Evolutionary conservation across 2,329 filamentous ascomycete species (phyloP), one percentile per base, ranked within the genome.

Genomic region (Fusarium continuum): DNA sequence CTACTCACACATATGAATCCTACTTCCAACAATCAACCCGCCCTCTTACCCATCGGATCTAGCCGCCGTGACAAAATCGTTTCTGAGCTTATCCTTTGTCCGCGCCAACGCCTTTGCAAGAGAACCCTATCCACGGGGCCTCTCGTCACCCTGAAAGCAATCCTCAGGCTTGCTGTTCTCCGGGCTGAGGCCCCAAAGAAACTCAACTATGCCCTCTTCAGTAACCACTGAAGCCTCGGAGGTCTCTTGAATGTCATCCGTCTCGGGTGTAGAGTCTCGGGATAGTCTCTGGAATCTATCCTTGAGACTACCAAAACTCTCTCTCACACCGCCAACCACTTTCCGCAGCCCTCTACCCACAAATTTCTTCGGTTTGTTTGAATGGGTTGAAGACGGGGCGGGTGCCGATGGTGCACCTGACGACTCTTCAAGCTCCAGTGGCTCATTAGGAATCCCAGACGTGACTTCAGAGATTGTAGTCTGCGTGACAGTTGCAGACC

Each of bases 111-210:
- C 34, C n/a, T 25, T n/a, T 1, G 4, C 2, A 8, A 61, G 23
- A n/a, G 58, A 23, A 8, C 6, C 23, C 38, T 14, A 55, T 10
- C 20, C 31, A 5, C 36, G 35, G 25, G 45, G 36, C 8, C 8
- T 20, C 11, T 43, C 23, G n/a, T 4, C 36, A 2, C n/a, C 23
- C 32, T 31, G 19, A 6, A 16, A 35, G 3, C 29, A 10, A 23
- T 43, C 19, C 6, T 35, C 43, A 2, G 46, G 19, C 6, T 34
- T 57, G 10, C 28, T 28, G 19, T 54, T 17, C 8, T 41, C 20
- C 11, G 22, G 39, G 25, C 40, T 13, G 7, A 58, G 34, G 11
- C 13, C 14, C 46, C 38, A 57, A 20, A 65, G 43, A 39, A 65
- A 11, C 14, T 7, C 28, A 34, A n/a, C 2, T 16, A 13, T 8